Base-by-base conservation (phyloP, 768 basidiomycete genomes). In the Mycena indigotica region DNA sequence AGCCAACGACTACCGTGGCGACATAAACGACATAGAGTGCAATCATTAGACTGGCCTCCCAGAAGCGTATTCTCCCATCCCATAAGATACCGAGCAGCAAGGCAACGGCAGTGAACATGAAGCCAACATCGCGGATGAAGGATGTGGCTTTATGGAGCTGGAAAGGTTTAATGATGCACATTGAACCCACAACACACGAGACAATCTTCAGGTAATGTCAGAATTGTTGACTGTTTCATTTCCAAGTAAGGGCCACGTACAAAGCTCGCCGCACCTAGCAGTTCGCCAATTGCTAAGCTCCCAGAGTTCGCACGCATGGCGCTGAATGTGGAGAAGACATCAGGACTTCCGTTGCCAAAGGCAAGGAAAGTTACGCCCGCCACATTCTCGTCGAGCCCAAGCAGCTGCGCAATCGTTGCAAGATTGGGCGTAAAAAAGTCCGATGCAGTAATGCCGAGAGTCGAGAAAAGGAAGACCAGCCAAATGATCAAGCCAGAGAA, bases 351-450 rank as follows among this genome's bases (percentile, higher is more conserved):
- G 69, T 98, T 98, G 38, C 96, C 96, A 69, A 98, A 95, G 0
- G 97, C 97, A 26, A 99, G 81, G 65, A 99, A 91, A 0, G 97
- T 99, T 23, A 98, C 95, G 0, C 97, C 97, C 0, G 97, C 95
- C 16, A 98, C 87, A 53, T 92, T 91, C 69, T 99, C 95, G 65
- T 91, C 91, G 38, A 99, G 73, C 0, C 94, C 91, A 3, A 99
- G 83, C 3, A 91, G 75, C 50, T 88, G 83, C 0, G 96, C 86
- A 28, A 98, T 89, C 1, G 95, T 93, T 0, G 91, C 89, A 17
- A 99, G 82, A 71, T 99, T 98, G 1, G 95, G 95, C 51, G 91
- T 95, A 80, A 98, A 98, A 75, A 98, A 98, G 73, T 98, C 96
- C 17, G 94, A 91, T 4, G 95, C 95, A 62, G 87, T 88, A 70